phyloP scores from a whole-genome alignment of 2,329 filamentous ascomycete species.

The Daldinia sp. region DNA sequence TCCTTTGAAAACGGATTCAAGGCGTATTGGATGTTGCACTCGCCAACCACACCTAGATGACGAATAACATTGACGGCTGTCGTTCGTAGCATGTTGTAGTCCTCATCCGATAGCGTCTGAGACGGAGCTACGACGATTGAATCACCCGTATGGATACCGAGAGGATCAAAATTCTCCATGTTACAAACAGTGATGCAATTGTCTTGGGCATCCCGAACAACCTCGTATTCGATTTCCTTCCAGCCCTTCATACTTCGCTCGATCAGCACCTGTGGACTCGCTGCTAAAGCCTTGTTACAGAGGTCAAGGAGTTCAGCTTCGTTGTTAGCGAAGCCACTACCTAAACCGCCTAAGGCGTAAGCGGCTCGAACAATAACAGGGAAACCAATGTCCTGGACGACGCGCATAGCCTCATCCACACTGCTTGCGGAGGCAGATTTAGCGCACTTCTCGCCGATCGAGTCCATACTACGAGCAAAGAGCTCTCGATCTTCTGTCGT shows the following conservation, averaged over 20 bases:
- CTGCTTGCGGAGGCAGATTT: conserved; percentile 94
- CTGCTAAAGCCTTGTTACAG: conserved; percentile 93
- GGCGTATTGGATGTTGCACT: conserved; percentile 99
- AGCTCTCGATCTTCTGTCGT: conserved; percentile 98
- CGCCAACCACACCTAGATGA: conserved; percentile 94
- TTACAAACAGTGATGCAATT: conserved; percentile 99
- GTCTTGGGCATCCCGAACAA: conserved; percentile 92
- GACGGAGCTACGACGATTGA: conserved; percentile 98
- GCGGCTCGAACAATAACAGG: conserved; percentile 97
- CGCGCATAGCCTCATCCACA: conserved; percentile 86
- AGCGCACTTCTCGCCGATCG: conserved; percentile 96
- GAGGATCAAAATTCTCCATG: conserved; percentile 99
- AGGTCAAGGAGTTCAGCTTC: conserved; percentile 83
- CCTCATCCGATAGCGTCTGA: conserved; percentile 94
- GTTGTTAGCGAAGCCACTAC: conserved; percentile 94
- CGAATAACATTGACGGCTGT: conserved; percentile 97
- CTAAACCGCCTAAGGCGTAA: conserved; percentile 92
- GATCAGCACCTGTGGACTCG: conserved; percentile 93
- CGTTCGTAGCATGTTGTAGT: conserved; percentile 98
- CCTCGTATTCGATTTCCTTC: conserved; percentile 99
- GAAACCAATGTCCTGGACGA: conserved; percentile 90
- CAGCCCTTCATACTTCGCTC: conserved; percentile 99
- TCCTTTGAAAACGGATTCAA: conserved; percentile 94
- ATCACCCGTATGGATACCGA: conserved; percentile 97
- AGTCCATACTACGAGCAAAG: conserved; percentile 98